These are phyloP conservation scores for Lagenaria siceraria DNA, from an alignment of 306 rosid species.

Conservation along the genomic window DNA sequence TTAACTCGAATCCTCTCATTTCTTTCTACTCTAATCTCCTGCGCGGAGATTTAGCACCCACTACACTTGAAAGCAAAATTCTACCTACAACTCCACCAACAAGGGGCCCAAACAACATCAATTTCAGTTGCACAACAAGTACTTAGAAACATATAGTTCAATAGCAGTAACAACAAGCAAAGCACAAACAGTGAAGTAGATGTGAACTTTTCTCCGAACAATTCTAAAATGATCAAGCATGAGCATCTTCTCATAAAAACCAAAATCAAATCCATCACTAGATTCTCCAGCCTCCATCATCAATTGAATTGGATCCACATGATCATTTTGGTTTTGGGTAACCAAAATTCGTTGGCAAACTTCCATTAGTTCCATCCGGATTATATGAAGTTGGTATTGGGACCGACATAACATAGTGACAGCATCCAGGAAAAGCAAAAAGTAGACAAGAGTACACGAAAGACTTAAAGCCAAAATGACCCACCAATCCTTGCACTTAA, in stretches of 20 bases:
- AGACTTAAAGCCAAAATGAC: neutral
- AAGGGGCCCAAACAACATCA: neutral
- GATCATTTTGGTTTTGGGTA: neutral
- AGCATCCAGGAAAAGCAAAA: neutral
- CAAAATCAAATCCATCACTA: neutral
- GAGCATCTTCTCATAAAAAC: neutral
- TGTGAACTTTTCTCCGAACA: neutral
- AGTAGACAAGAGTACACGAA: neutral
- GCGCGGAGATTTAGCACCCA: too few species aligned
- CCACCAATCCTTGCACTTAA: neutral
- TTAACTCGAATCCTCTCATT: neutral
- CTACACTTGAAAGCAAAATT: neutral
- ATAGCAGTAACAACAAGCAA: neutral
- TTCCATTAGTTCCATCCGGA: neutral
- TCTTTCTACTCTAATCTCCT: neutral
- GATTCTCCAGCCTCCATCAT: neutral
- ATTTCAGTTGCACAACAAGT: neutral
- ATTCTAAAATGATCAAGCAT: neutral
- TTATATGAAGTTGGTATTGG: neutral
- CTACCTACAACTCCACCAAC: neutral
- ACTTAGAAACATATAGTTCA: neutral
- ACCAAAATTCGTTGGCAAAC: neutral
- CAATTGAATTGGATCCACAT: neutral
- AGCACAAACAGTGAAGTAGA: neutral
- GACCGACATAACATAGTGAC: neutral